Conservation (phyloP, 2,329 filamentous ascomycete genomes). For the Pseudogymnoascus sp. region DNA sequence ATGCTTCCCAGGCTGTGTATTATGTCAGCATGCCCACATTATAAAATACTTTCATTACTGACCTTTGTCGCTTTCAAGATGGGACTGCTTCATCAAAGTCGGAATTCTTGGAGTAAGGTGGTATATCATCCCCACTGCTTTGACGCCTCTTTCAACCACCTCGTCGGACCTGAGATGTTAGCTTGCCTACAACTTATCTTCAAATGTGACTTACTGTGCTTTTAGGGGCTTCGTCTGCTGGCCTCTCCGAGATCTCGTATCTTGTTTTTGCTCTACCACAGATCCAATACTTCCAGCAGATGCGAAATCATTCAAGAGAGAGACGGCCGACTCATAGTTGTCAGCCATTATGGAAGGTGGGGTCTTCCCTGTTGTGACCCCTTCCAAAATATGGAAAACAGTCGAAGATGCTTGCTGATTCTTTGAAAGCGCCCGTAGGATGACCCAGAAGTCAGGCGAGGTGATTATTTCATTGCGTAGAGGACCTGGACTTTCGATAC, state of each 20-base stretch:
- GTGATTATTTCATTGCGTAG: slow-evolving; percentile 89
- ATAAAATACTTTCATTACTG: slow-evolving; percentile 20
- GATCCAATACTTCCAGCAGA: slow-evolving; percentile 69
- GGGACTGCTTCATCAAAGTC: slow-evolving; percentile 82
- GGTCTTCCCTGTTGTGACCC: slow-evolving; percentile 60
- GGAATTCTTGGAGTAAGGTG: slow-evolving; percentile 75
- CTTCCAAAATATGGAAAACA: slow-evolving; percentile 83
- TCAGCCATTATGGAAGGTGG: slow-evolving; percentile 83
- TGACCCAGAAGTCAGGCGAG: slow-evolving; percentile 94
- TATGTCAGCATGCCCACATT: slow-evolving; percentile 19
- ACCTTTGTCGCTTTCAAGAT: slow-evolving; percentile 81
- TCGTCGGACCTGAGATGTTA: slow-evolving; percentile 51
- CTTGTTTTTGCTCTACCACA: slow-evolving; percentile 59
- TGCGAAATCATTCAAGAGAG: slow-evolving; percentile 82
- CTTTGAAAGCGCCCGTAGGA: slow-evolving; percentile 66
- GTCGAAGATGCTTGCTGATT: slow-evolving; percentile 62
- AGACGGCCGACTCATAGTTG: slow-evolving; percentile 85
- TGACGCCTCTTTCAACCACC: slow-evolving; percentile 66
- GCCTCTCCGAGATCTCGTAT: slow-evolving; percentile 38
- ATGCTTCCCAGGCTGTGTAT: slow-evolving; percentile 80
- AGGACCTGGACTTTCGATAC: slow-evolving; percentile 68
- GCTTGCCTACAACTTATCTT: slow-evolving; percentile 13
- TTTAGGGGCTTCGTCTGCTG: slow-evolving; percentile 44
- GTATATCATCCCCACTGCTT: slow-evolving; percentile 74
- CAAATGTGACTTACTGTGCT: slow-evolving; percentile 41